Conservation (phyloP, 441 rosid genomes). For the Cnidoscolus chayamansa region DNA sequence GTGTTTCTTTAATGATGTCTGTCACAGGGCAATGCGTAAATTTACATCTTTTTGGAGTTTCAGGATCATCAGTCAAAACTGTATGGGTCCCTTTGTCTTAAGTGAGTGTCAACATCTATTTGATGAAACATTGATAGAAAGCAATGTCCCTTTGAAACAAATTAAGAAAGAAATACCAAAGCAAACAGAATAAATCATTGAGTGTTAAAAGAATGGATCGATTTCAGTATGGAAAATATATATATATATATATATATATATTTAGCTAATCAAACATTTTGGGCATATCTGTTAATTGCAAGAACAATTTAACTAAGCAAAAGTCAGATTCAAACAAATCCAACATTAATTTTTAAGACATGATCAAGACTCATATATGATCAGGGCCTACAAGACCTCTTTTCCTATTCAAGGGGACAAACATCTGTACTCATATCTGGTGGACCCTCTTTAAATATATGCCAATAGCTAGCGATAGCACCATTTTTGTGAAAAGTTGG, state of each 20-base stretch:
- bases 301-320: background rate
- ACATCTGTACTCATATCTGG: conserved; percentile 25
- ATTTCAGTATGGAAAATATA: background rate
- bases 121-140: conserved; percentile 27
- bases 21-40: conserved; percentile 13
- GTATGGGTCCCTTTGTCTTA: conserved; percentile 15
- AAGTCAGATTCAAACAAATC: background rate
- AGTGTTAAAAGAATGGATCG: conserved; percentile 3
- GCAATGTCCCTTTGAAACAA: conserved; percentile 4
- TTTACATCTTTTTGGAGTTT: conserved; percentile 15
- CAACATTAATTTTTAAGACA: background rate
- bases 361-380: background rate
- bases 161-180: background rate
- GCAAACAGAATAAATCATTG: background rate
- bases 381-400: conserved; percentile 10
- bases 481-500: background rate
- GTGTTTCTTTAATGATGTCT: conserved; percentile 22
- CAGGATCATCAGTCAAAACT: conserved; percentile 18
- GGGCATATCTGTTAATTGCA: too few species aligned
- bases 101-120: conserved; percentile 18
- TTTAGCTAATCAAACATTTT: too few species aligned
- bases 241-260: background rate
- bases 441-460: conserved; percentile 24
- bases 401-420: conserved; percentile 33
- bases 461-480: background rate